Evolutionary conservation across 2,329 filamentous ascomycete genomes (phyloP).

Genomic region (Plenodomus biglobosus): DNA sequence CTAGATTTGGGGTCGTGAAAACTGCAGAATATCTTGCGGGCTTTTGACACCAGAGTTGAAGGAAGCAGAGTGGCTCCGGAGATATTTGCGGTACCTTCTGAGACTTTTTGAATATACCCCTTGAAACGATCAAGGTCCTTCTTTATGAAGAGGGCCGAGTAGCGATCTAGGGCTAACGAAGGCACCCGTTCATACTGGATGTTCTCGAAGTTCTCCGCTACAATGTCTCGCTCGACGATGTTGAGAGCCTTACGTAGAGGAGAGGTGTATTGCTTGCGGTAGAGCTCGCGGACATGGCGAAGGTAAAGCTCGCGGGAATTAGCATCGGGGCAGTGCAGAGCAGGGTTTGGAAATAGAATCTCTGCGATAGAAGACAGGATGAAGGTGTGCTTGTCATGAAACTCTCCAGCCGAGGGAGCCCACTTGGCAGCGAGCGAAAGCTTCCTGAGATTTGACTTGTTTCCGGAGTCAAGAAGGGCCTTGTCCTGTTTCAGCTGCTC

Average conservation of each 20-base stretch:
- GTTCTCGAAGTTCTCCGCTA: slow-evolving; percentile 49
- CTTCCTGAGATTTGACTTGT: slow-evolving; percentile 46
- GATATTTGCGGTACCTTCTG: slow-evolving; percentile 52
- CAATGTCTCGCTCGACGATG: slow-evolving; percentile 57
- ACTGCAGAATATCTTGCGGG: background rate
- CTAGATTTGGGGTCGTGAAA: slow-evolving; percentile 2
- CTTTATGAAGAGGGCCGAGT: slow-evolving; percentile 52
- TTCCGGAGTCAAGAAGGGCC: slow-evolving; percentile 44
- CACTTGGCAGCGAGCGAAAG: slow-evolving; percentile 63
- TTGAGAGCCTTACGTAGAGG: slow-evolving; percentile 57
- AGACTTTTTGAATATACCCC: slow-evolving; percentile 54
- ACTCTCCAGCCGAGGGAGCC: slow-evolving; percentile 58
- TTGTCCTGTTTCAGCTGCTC: slow-evolving; percentile 56
- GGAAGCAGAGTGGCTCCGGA: slow-evolving; percentile 60
- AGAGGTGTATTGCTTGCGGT: slow-evolving; percentile 54
- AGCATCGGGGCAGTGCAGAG: slow-evolving; percentile 34
- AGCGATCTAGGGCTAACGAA: slow-evolving; percentile 59
- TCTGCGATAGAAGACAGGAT: slow-evolving; percentile 61
- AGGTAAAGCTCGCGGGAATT: slow-evolving; percentile 55
- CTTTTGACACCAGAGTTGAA: slow-evolving; percentile 50
- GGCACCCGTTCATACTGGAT: slow-evolving; percentile 62
- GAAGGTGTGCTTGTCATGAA: slow-evolving; percentile 62
- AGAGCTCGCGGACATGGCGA: slow-evolving; percentile 56
- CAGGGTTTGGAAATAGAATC: slow-evolving; percentile 50
- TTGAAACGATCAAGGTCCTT: slow-evolving; percentile 57